These are phyloP conservation scores for Cytospora piceicola DNA, from an alignment of 2,329 filamentous ascomycete species.

Conservation along the genomic window DNA sequence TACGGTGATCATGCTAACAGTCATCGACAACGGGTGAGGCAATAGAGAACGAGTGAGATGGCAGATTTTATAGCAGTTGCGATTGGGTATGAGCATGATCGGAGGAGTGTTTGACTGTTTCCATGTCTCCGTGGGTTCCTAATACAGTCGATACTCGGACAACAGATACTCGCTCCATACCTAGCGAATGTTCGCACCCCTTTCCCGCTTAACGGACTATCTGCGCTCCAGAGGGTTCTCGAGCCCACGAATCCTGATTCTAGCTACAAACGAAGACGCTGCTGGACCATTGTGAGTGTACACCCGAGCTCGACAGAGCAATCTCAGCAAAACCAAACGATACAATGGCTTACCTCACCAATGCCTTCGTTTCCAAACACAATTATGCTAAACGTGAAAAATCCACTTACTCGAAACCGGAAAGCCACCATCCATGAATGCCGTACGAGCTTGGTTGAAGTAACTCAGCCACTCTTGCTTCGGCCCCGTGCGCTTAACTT, in stretches of 20 bases:
- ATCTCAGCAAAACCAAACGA: background rate
- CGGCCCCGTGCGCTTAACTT: background rate
- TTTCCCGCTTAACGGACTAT: too few relatives aligned
- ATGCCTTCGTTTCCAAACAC: background rate
- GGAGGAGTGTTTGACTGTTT: background rate
- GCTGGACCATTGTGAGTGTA: background rate
- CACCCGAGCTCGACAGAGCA: background rate
- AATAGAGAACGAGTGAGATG: background rate
- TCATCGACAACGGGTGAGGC: background rate
- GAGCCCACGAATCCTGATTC: too few relatives aligned
- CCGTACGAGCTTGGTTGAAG: background rate
- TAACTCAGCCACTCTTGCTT: background rate
- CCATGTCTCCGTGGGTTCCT: background rate
- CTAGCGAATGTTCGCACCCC: too few relatives aligned
- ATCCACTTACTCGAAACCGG: background rate
- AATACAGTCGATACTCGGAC: background rate
- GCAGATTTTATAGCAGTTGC: background rate
- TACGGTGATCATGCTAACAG: too few relatives aligned
- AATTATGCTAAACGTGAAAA: background rate
- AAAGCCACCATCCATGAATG: background rate
- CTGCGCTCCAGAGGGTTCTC: too few relatives aligned
- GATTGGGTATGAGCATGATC: background rate
- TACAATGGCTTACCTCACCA: background rate
- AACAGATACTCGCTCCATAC: too few relatives aligned
- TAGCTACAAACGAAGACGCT: too few relatives aligned